Evolutionary conservation across 768 basidiomycete species (phyloP), one percentile per base, ranked within the genome.

Genomic region (Leucosporidium creatinivorum): DNA sequence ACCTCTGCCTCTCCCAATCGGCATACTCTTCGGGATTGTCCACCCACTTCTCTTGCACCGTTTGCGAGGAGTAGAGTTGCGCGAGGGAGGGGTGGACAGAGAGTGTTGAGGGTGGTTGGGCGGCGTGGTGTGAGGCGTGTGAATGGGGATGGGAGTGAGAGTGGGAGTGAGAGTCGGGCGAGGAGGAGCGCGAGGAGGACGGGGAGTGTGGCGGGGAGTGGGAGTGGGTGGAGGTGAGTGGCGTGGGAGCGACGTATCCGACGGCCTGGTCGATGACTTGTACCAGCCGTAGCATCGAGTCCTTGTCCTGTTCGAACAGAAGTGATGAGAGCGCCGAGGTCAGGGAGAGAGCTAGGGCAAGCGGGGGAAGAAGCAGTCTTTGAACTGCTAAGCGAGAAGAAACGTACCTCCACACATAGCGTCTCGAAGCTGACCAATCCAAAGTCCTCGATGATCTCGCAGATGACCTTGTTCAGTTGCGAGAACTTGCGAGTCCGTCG

Each of bases 371-470:
- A n/a, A n/a, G n/a, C n/a, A n/a, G n/a, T n/a, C n/a, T n/a, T n/a
- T n/a, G n/a, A n/a, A n/a, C n/a, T n/a, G n/a, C n/a, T n/a, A n/a
- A n/a, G n/a, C n/a, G n/a, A n/a, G n/a, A n/a, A n/a, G n/a, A n/a
- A n/a, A n/a, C 83, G 62, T 70, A 89, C 91, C 82, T 99, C 96
- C 18, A 99, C 93, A 0, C 93, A 93, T 1, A 99, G 83, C 0
- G 96, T 98, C 79, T 98, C 93, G 73, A 99, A 99, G 1, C 91
- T 89, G 21, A 99, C 92, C 23, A 97, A 84, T 47, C 87, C 83
- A 76, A 86, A 97, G 76, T 97, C 94, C 76, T 97, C 93, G 50
- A 98, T 85, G n/a, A 98, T 78, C 19, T 89, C 92, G 66, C 91
- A 88, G 76, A 98, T 86, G 0, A 89, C 88, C 83, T 88, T 85